Base-by-base conservation (phyloP, 2,329 filamentous ascomycete genomes). In the Aspergillus ochraceus region DNA sequence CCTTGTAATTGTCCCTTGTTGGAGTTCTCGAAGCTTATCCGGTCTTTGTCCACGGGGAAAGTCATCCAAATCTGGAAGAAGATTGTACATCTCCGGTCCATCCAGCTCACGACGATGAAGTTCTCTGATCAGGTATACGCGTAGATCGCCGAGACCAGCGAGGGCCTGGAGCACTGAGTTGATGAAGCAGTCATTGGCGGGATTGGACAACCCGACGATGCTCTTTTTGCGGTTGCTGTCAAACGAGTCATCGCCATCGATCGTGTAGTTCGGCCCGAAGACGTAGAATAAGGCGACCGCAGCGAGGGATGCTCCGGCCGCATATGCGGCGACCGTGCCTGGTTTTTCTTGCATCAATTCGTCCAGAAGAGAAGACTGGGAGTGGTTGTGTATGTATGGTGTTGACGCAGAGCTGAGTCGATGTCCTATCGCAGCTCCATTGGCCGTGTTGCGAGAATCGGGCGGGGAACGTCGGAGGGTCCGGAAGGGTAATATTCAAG, bases 221-320 rank as follows among this genome's bases (percentile, higher is more conserved):
- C 91, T 90, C 72, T 91, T 94, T 77, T 92, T 95, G 68, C 90
- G 88, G 63, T 80, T 79, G 57, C 84, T 85, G 62, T 76, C 80
- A 59, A 77, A 79, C 24, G 82, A 81, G 54, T 88, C 84, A 58
- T 95, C 90, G 72, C 89, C 88, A 78, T 99, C 94, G 75, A 98
- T 89, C 70, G 96, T 91, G 77, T 94, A 98, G 55, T 93, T 98
- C n/a, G 95, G 95, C 9, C 90, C 92, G 78, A 99, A 98, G 68
- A 98, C 94, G 78, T 98, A 99, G 74, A 98, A 91, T 59, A 98
- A 86, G 32, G 95, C 94, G 64, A 96, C 91, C 63, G 95, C 95
- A 58, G 95, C 95, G 64, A 99, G 89, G 57, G 93, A 97, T 61
- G 94, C 95, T 68, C 94, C 94, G 60, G 94, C 95, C 71, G 95